Evolutionary conservation across 1,139 yeast species (phyloP).

Genomic region (Groenewaldozyma auringiensis): DNA sequence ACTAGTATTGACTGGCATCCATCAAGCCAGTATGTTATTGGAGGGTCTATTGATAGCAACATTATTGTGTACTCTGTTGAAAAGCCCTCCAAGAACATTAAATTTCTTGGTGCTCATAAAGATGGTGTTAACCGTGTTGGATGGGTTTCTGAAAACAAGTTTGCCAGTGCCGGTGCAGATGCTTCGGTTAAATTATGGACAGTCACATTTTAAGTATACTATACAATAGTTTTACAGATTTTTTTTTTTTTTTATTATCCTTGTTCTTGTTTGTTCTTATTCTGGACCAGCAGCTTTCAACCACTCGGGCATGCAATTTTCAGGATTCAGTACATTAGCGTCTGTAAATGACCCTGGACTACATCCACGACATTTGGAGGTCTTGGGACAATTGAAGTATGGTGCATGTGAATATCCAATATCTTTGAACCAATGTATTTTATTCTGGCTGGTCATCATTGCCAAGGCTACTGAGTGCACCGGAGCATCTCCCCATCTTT

Average conservation of each 20-base stretch:
- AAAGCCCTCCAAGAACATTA: constrained; percentile 69
- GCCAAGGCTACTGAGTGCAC: constrained; percentile 72
- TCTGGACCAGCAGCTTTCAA: constrained; percentile 35
- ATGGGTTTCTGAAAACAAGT: constrained; percentile 48
- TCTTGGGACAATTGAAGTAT: constrained; percentile 61
- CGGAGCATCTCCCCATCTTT: constrained; percentile 92
- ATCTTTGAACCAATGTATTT: constrained; percentile 83
- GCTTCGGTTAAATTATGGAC: constrained; percentile 73
- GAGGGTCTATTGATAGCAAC: constrained; percentile 80
- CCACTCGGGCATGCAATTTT: constrained; percentile 74
- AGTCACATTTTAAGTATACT: constrained; percentile 17
- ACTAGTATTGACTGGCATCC: constrained; percentile 70
- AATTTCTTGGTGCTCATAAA: constrained; percentile 74
- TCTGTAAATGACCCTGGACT: constrained; percentile 40
- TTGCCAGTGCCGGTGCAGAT: constrained; percentile 74
- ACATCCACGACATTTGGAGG: constrained; percentile 38
- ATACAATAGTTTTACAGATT: constrained; percentile 1
- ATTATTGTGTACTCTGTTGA: constrained; percentile 71
- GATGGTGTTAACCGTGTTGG: constrained; percentile 71
- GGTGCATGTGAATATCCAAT: constrained; percentile 74
- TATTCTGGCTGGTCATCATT: constrained; percentile 59
- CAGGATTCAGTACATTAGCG: constrained; percentile 43
- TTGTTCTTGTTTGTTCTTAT: not conserved
- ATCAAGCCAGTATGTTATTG: constrained; percentile 63
- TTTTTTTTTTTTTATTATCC: constrained; percentile 1